These are phyloP conservation scores for Catharanthus roseus DNA, from an alignment of 257 asterid genomes.

Conservation along the genomic window DNA sequence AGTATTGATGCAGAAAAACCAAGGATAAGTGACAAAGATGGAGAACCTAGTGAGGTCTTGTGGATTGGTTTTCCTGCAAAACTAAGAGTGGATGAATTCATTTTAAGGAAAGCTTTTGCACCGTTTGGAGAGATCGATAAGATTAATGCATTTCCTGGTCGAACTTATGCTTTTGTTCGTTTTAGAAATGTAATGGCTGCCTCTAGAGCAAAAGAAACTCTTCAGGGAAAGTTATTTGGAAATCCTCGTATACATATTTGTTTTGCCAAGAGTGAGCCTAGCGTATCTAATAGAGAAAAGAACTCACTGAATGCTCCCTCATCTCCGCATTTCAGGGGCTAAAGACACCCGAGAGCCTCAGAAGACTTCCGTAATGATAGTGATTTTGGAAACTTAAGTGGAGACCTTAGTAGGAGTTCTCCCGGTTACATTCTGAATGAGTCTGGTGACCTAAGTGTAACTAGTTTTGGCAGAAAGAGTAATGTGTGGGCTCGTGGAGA, in stretches of 20 bases:
- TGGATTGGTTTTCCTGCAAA: constrained; percentile 95
- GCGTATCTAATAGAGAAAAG: constrained; percentile 60
- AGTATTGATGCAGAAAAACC: constrained; percentile 44
- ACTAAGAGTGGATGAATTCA: constrained; percentile 73
- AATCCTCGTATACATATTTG: constrained; percentile 85
- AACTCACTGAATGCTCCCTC: constrained; percentile 41
- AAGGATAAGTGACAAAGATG: constrained; percentile 46
- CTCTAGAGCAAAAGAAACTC: constrained; percentile 69
- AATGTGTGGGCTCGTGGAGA: constrained; percentile 41
- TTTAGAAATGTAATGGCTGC: constrained; percentile 64
- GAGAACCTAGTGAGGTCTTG: constrained; percentile 84
- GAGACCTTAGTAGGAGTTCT: constrained; percentile 45
- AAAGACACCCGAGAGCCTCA: constrained; percentile 39
- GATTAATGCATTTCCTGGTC: constrained; percentile 89
- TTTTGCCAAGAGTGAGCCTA: constrained; percentile 70
- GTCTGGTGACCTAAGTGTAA: constrained; percentile 31
- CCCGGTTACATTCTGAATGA: constrained; percentile 50
- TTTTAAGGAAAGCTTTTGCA: constrained; percentile 72
- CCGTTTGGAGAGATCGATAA: constrained; percentile 85
- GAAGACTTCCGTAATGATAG: constrained; percentile 45
- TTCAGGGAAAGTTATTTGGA: constrained; percentile 84
- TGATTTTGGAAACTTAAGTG: constrained; percentile 37
- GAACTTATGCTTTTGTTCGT: constrained; percentile 90
- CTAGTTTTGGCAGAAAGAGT: constrained; percentile 35
- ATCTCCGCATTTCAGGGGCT: constrained; percentile 45